Evolutionary conservation across 2,329 filamentous ascomycete genomes (phyloP).

Genomic region (Cadophora sp.): DNA sequence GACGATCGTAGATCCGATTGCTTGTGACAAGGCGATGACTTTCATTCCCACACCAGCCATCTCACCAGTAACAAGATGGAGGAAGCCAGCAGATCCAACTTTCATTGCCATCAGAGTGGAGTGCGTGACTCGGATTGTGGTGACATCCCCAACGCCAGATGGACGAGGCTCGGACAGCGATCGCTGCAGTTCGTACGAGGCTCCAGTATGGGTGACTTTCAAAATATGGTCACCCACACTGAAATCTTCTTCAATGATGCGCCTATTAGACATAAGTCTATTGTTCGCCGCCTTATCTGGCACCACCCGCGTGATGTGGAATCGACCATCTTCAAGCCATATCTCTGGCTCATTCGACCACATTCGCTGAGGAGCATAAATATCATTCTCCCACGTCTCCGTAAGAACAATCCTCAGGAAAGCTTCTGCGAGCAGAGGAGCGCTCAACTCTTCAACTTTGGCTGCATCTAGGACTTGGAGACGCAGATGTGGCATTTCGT

Average conservation of each 20-base stretch:
- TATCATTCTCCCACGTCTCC: conserved; percentile 25
- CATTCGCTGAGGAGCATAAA: conserved; percentile 17
- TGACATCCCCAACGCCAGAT: background rate
- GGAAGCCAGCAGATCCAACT: conserved; percentile 1
- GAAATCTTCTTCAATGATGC: conserved; percentile 27
- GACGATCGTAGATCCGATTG: conserved; percentile 5
- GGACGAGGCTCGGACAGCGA: background rate
- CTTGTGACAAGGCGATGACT: conserved; percentile 20
- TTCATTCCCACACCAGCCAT: background rate
- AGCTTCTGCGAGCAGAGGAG: conserved; percentile 24
- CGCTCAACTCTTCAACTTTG: conserved; percentile 13
- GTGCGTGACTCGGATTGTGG: conserved; percentile 19
- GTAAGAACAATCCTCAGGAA: conserved; percentile 22
- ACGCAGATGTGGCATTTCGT: conserved; percentile 33
- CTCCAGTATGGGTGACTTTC: background rate
- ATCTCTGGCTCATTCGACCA: conserved; percentile 35
- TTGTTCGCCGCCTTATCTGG: conserved; percentile 23
- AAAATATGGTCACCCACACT: conserved; percentile 7
- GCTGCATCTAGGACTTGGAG: conserved; percentile 34
- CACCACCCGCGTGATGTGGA: conserved; percentile 32
- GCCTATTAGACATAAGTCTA: conserved; percentile 28
- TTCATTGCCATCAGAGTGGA: conserved; percentile 18
- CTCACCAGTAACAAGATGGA: conserved; percentile 14
- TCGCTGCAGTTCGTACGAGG: conserved; percentile 20
- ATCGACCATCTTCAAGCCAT: conserved; percentile 21